Evolutionary conservation across 1,139 yeast genomes (phyloP).

Genomic region (Spathaspora sp.): DNA sequence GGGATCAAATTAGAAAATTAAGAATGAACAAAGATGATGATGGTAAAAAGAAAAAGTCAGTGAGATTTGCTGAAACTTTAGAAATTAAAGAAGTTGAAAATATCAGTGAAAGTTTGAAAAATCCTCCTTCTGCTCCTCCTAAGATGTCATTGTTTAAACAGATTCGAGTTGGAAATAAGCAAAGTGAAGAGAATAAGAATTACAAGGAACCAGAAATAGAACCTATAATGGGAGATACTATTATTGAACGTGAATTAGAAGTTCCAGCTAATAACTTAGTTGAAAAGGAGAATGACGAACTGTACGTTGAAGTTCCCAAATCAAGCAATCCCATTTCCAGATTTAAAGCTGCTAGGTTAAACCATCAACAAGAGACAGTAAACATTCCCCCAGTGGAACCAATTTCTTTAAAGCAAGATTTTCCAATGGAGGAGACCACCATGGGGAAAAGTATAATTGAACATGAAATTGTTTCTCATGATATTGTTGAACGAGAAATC

Average conservation of each 20-base stretch:
- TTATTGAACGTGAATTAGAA: not conserved
- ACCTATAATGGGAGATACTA: not conserved
- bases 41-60: slow-evolving; percentile 38
- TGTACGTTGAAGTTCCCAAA: slow-evolving; percentile 1
- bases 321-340: slow-evolving; percentile 17
- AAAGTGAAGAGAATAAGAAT: not conserved
- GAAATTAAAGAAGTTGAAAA: slow-evolving; percentile 62
- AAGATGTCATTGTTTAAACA: slow-evolving; percentile 17
- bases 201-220: slow-evolving; percentile 1
- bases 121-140: slow-evolving; percentile 17
- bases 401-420: not conserved
- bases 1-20: slow-evolving; percentile 30
- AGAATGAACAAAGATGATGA: slow-evolving; percentile 13
- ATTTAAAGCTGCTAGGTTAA: slow-evolving; percentile 21
- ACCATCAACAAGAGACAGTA: not conserved
- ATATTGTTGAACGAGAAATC: not conserved
- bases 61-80: slow-evolving; percentile 50
- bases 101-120: slow-evolving; percentile 45
- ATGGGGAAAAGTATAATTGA: not conserved
- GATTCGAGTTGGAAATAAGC: slow-evolving; percentile 6
- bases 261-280: slow-evolving; percentile 6
- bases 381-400: not conserved
- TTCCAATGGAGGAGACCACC: not conserved
- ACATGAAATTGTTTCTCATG: not conserved
- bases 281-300: slow-evolving; percentile 6